Base-by-base conservation (phyloP, 148 eudicot genomes). In the Heliamphora exappendiculata region DNA sequence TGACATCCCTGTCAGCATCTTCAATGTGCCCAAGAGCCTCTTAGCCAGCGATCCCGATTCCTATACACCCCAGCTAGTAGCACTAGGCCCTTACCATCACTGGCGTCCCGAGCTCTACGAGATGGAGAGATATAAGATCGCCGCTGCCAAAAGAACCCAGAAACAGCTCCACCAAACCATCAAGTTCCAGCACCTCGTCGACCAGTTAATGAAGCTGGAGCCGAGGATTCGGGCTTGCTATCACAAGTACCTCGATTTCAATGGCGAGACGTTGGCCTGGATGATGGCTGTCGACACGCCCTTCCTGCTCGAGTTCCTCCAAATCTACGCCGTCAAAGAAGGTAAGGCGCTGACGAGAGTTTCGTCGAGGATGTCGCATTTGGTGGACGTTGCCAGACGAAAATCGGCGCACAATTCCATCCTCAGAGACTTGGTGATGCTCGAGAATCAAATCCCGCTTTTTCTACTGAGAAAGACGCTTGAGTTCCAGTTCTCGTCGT, bases 371-470 rank as follows among this genome's bases (percentile, higher is more conserved):
- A 75, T 88, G 83, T 76, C 78, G 9, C 79, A 80, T 73, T 78
- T 86, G 79, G 75, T 84, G 9, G 87, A 79, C 28, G 7, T 77
- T 24, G 67, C 77, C 1, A 82, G 85, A 62, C 86, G 80, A 65
- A 86, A 84, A 53, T 72, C 81, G 10, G 84, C 85, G 0, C 82
- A 86, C 51, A 83, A 86, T 41, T 77, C 81, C 5, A 81, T 86
- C 37, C 77, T 88, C 11, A 84, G 85, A 60, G 91, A 88, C 42
- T 42, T 88, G 1, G 51, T 83, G 67, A 86, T 88, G 91, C 78
- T 88, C 7, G 91, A 88, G 68, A 88, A 88, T 67, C 91, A 88
- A 83, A 83, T 88, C n/a, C 91, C 91, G 7, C 44, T 84, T 33
- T 75, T 84, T 33, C 62, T 83, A 13, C 29, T 84, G 63, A 79